Base-by-base conservation (phyloP, 2,329 filamentous ascomycete species). In the Talaromyces verruculosus region DNA sequence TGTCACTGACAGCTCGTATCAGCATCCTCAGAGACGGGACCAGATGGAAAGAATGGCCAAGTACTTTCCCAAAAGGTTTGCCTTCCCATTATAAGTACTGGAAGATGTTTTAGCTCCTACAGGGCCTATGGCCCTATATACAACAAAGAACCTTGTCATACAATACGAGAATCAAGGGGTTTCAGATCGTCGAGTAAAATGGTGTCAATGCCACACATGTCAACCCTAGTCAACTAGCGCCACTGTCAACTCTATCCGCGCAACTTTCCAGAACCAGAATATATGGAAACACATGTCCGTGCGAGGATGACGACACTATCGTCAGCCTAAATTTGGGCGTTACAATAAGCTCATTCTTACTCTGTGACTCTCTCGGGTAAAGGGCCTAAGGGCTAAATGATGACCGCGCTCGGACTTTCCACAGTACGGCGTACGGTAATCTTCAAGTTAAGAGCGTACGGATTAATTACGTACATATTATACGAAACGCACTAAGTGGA, bases 61-160 rank as follows among this genome's bases (percentile, higher is more conserved):
- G 28, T 62, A 62, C 19, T 62, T 62, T 35, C 60, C 60, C 2
- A 62, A 62, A 39, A 62, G 35, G 17, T 51, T 62, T 39, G 30
- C 60, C 5, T 62, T 62, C 11, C 60, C 45, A 7, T 39, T 62
- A 39, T 62, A 30, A 30, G 30, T 45, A 13, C 15, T 19, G 5
- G 4, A 35, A 19, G 30, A 5, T 17, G 17, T 8, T 6, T 55
- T 11, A 10, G 30, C 30, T 55, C 7, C 15, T 33, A 30, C 25
- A 30, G 6, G 25, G 47, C 6, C 15, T 28, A n/a, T n/a, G n/a
- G n/a, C n/a, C n/a, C n/a, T n/a, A n/a, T n/a, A n/a, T n/a, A 10
- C 30, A 19, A 28, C 15, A 4, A 17, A 17, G 13, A 17, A 51
- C 8, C 43, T 47, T 10, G 3, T 17, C 8, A 22, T 47, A 4